Evolutionary conservation across 176 grass and related monocot species (phyloP).

Genomic region (Oryza punctata): DNA sequence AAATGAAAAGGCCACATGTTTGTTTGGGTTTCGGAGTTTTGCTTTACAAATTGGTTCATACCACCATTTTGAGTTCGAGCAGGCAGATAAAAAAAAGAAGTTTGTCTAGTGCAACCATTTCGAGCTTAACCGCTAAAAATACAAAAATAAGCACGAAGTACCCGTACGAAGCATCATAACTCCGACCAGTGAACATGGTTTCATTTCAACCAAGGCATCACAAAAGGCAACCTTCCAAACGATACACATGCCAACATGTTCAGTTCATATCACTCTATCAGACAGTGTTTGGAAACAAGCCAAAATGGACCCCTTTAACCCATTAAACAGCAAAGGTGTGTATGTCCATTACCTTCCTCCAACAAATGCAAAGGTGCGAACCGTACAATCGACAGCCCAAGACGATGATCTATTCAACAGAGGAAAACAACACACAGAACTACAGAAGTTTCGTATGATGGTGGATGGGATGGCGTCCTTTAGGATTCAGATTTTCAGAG

Average conservation of each 20-base stretch:
- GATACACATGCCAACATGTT: not conserved
- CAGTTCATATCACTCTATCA: not conserved
- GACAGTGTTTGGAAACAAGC: not conserved
- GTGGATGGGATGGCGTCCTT: not conserved
- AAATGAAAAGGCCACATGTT: too few species aligned
- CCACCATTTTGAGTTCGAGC: too few species aligned
- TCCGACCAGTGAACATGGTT: too few species aligned
- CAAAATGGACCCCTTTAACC: not conserved
- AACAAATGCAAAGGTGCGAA: not conserved
- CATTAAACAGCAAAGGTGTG: not conserved
- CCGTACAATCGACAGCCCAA: not conserved
- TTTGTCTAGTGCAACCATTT: too few species aligned
- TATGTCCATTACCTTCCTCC: not conserved
- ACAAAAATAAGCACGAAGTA: too few species aligned
- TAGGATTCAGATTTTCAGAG: too few species aligned
- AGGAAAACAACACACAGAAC: not conserved
- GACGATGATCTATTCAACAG: not conserved
- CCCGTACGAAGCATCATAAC: too few species aligned
- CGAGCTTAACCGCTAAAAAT: too few species aligned
- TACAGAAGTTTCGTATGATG: not conserved
- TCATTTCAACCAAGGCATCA: not conserved
- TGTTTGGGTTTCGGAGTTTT: too few species aligned
- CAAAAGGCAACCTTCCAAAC: not conserved
- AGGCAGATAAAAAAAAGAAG: too few species aligned
- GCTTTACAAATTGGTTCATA: too few species aligned